Evolutionary conservation across 2,329 filamentous ascomycete genomes (phyloP), one percentile per base, ranked within the genome.

Genomic region (Didymosphaeria variabile): DNA sequence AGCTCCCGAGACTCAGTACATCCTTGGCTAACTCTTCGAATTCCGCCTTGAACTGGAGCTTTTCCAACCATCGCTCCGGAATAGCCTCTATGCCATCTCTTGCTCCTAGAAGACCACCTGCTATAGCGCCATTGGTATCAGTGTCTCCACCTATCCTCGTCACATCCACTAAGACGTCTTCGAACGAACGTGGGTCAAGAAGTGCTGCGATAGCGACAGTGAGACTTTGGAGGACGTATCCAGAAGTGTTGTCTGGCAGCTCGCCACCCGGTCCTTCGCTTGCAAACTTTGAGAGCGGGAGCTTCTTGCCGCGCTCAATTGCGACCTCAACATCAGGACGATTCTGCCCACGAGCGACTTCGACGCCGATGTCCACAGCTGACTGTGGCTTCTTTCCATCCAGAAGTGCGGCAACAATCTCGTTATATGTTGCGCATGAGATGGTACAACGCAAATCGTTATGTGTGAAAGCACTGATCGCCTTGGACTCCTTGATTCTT

Each of bases 81-180:
- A 84, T 78, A 5, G 72, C 78, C 1, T 75, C 70, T 3, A 77
- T 69, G 3, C 83, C 83, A 51, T 83, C 81, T 29, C 81, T 70
- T 1, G 81, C 82, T 0, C 82, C 82, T 2, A 84, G 59, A 3
- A 84, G 62, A 0, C 82, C 82, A 0, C 82, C 82, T 0, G 82
- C 80, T 45, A 84, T 78, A 0, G 82, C 82, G 0, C 66, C 81
- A 57, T 84, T 84, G 12, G 82, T 83, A 61, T 84, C 83, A 0
- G 81, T 80, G 58, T 84, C 82, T 17, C 66, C 68, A 1, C 83
- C 82, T 34, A 84, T 71, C 4, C 80, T 67, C 8, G 84, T 79
- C 21, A 84, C 77, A 64, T 84, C 81, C 0, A 84, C 76, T 4
- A 84, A 58, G 10, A 83, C 66, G n/a, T 83, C 80, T 50, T 81